A percentile compares a stretch with the other conserved stretches of the same genome.
Evolutionary conservation across 139 green algal genomes (phyloP).

Genomic region (Closterium sp.): DNA sequence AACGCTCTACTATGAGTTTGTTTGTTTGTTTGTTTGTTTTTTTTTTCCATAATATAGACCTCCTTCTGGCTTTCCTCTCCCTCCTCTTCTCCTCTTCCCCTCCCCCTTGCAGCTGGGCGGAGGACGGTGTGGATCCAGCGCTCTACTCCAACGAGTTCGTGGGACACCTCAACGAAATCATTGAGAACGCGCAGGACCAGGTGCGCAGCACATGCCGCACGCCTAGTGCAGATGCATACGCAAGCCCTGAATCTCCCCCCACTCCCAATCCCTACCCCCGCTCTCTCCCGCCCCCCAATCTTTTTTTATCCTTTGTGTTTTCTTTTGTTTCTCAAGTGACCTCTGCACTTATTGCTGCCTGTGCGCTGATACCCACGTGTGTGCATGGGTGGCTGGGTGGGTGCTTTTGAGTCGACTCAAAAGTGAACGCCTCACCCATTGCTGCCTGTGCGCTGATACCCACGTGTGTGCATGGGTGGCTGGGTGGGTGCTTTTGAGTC

Average conservation of each 20-base stretch:
- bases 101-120: constrained; percentile 31
- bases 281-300: not conserved
- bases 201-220: not conserved
- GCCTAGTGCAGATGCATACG: not conserved
- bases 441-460: too few relatives aligned
- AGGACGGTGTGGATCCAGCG: constrained; percentile 45
- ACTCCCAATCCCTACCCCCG: not conserved
- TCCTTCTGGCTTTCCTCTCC: not conserved
- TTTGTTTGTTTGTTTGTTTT: too few relatives aligned
- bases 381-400: not conserved
- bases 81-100: not conserved
- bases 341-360: not conserved
- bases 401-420: too few relatives aligned
- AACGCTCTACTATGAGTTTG: too few relatives aligned
- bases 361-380: not conserved
- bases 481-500: too few relatives aligned
- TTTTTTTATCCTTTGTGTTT: not conserved
- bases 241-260: too few relatives aligned
- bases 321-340: not conserved
- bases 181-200: constrained; percentile 6
- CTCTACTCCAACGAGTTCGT: constrained; percentile 52
- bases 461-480: too few relatives aligned
- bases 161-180: constrained; percentile 2
- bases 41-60: not conserved
- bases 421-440: too few relatives aligned